Evolutionary conservation across 73 alveolate genomes (phyloP), one percentile per base, ranked within the genome.

Genomic region (Paramecium pentaurelia): DNA sequence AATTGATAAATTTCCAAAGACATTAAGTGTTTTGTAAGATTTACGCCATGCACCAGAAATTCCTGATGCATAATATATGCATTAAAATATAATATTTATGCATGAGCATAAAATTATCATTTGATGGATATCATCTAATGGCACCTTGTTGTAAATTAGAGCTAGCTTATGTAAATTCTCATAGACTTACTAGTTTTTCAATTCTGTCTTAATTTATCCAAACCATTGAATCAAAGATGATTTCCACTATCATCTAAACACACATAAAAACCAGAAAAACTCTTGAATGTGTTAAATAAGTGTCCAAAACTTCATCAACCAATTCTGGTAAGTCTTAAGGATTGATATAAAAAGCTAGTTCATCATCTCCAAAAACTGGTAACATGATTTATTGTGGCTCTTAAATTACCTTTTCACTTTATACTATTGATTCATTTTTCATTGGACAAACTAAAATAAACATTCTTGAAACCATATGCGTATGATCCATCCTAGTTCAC

Each of bases 311-410:
- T 45, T 80, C 91, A 36, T 80, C 91, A 44, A 80, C 91, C 27
- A 80, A 80, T n/a, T 80, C 91, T 12, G 91, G 91, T 18, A 80
- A 80, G 58, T 80, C 91, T 32, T 40, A 18, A 1, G 91, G 91
- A 10, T 80, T 80, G 44, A 80, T 80, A 25, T 32, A 80, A 47
- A 80, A 80, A n/a, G 91, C 91, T 8, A 80, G 58, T 45, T 80
- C 91, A 45, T 80, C 91, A 49, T 80, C 91, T 64, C 91, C 91
- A 80, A 80, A 80, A 1, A 80, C 91, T 25, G 91, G 91, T 7
- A 80, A 36, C 44, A 80, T 80, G 2, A 80, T 20, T 80, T 80
- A 47, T 32, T 42, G 27, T 45, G 91, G 91, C 73, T 80, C 91
- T 20, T 54, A 22, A 6, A 45, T 45, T 3, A 36, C 34, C n/a